phyloP scores from a whole-genome alignment of 306 rosid species.

The Fragaria iinumae region DNA sequence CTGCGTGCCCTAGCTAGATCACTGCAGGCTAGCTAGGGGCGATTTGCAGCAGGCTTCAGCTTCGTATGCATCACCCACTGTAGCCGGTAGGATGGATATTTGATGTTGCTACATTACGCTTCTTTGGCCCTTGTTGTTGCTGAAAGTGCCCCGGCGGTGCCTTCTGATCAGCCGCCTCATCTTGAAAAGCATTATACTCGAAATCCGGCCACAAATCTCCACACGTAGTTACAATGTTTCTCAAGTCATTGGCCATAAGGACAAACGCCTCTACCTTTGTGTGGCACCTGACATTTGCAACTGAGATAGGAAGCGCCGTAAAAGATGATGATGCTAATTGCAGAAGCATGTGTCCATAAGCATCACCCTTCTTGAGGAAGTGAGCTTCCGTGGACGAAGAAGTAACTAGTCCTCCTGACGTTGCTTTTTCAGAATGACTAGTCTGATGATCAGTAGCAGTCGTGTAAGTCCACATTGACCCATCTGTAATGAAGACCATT shows the following conservation, averaged over 20 bases:
- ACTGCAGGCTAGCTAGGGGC: not conserved
- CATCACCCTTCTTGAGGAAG: not conserved
- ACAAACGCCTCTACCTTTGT: conserved; percentile 8
- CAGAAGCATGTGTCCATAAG: not conserved
- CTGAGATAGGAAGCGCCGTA: not conserved
- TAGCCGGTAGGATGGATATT: too few species aligned
- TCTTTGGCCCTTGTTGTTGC: too few species aligned
- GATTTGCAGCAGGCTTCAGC: too few species aligned
- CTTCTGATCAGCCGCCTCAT: not conserved
- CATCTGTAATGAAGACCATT: conserved; percentile 1
- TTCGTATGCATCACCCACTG: too few species aligned
- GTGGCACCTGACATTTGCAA: not conserved
- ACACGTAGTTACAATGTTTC: not conserved
- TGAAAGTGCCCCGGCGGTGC: not conserved
- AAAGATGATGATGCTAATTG: not conserved
- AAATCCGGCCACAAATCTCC: not conserved
- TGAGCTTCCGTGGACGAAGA: not conserved
- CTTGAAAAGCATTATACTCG: not conserved
- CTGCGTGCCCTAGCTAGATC: not conserved
- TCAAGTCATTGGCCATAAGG: not conserved
- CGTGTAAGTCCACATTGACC: not conserved
- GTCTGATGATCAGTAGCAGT: not conserved
- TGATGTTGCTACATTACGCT: too few species aligned
- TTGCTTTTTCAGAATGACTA: not conserved
- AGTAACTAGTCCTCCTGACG: not conserved